Evolutionary conservation across 164 flowering plant species (phyloP).

Genomic region (Chloranthus sessilifolius): DNA sequence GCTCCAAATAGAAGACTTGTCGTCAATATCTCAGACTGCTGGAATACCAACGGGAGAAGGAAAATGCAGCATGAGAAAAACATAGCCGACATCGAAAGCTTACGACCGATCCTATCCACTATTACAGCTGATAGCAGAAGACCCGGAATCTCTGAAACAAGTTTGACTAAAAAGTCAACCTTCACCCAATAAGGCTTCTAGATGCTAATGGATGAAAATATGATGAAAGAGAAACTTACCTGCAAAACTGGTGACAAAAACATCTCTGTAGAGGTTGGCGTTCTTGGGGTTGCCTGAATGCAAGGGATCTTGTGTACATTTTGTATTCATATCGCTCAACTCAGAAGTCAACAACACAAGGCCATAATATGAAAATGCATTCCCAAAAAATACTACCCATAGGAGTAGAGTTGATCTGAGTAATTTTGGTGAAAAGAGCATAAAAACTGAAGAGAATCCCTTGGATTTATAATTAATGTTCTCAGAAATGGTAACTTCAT

Average conservation of each 20-base stretch:
- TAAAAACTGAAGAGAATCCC: slow-evolving; percentile 30
- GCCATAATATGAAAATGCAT: slow-evolving; percentile 92
- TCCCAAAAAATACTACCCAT: slow-evolving; percentile 85
- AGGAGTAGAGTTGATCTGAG: slow-evolving; percentile 65
- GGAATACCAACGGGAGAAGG: slow-evolving; percentile 56
- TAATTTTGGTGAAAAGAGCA: slow-evolving; percentile 71
- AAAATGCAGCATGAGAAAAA: slow-evolving; percentile 49
- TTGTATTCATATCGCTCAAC: slow-evolving; percentile 38
- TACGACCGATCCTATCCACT: slow-evolving; percentile 82
- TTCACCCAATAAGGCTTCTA: no score
- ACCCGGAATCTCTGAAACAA: slow-evolving; percentile 75
- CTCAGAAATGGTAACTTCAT: slow-evolving; percentile 16
- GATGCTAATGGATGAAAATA: no score
- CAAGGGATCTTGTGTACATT: slow-evolving; percentile 26
- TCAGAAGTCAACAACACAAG: slow-evolving; percentile 80
- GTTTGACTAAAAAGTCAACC: no score
- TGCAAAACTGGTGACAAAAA: slow-evolving; percentile 83
- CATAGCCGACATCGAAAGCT: slow-evolving; percentile 63
- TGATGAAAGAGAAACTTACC: slow-evolving; percentile 54
- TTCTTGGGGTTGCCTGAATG: slow-evolving; percentile 22
- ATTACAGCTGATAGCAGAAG: slow-evolving; percentile 59
- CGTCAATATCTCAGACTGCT: slow-evolving; percentile 46
- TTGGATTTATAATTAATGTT: slow-evolving; percentile 21
- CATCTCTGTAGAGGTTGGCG: slow-evolving; percentile 46
- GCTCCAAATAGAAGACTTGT: slow-evolving; percentile 75